A percentile compares a stretch with the other conserved stretches of the same genome.
Evolutionary conservation across 345 rosid species (phyloP).

Genomic region (Odontarrhena argentea): DNA sequence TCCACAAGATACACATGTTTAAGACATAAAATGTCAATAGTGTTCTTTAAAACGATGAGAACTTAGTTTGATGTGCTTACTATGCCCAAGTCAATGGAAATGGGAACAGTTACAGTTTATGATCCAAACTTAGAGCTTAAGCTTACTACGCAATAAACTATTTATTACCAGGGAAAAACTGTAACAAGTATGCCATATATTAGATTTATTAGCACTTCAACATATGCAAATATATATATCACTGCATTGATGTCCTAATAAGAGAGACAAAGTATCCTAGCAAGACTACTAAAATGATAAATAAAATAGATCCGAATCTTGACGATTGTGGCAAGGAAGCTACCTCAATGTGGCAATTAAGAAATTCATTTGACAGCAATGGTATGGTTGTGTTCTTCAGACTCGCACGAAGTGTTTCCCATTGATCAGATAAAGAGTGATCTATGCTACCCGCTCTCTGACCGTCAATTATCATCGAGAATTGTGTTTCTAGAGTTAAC

Average conservation of each 20-base stretch:
- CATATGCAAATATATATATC: constrained; percentile 30
- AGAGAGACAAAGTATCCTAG: constrained; percentile 52
- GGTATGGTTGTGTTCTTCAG: constrained; percentile 49
- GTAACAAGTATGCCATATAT: constrained; percentile 6
- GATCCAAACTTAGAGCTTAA: not conserved
- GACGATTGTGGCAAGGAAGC: constrained; percentile 62
- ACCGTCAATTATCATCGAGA: constrained; percentile 42
- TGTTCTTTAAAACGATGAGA: not conserved
- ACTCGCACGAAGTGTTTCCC: constrained; percentile 52
- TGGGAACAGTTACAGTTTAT: not conserved
- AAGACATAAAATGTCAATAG: not conserved
- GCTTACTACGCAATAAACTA: constrained; percentile 21
- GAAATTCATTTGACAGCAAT: constrained; percentile 42
- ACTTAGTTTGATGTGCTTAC: constrained; percentile 4
- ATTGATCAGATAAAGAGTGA: constrained; percentile 46
- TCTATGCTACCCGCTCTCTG: constrained; percentile 18
- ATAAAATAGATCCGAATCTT: constrained; percentile 50
- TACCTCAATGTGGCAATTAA: constrained; percentile 66
- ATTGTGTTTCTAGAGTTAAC: constrained; percentile 61
- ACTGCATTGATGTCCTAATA: constrained; percentile 42
- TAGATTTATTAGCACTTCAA: constrained; percentile 2
- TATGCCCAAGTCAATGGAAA: not conserved
- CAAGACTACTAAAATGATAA: constrained; percentile 47
- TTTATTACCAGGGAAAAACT: not conserved
- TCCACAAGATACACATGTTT: not conserved